These are phyloP conservation scores for Tricharina praecox DNA, from an alignment of 495 filamentous ascomycete genomes.

Conservation along the genomic window DNA sequence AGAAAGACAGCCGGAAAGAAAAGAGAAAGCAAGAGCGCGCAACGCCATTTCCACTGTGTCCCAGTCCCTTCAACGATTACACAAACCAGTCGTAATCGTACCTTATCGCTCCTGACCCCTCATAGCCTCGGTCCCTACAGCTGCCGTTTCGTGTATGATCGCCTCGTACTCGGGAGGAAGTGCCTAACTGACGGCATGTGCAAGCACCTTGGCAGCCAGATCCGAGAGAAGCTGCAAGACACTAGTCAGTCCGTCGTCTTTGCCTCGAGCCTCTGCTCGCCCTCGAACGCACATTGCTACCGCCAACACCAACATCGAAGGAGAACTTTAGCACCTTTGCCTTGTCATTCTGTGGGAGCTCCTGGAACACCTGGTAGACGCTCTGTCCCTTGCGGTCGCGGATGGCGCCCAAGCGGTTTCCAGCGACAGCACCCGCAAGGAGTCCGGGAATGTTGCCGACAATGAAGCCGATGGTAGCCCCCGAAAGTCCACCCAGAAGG, in stretches of 20 bases:
- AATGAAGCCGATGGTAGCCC: conserved; percentile 86
- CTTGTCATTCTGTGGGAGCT: conserved; percentile 65
- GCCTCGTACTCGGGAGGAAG: too few species aligned
- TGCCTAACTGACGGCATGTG: conserved; percentile 22
- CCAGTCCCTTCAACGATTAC: too few species aligned
- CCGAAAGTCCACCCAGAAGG: conserved; percentile 67
- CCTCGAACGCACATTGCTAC: background rate
- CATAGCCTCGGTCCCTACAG: too few species aligned
- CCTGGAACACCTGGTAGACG: conserved; percentile 80
- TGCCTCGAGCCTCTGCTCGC: background rate
- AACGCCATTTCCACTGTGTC: too few species aligned
- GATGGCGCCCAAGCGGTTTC: conserved; percentile 74
- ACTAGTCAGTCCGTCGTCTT: conserved; percentile 12
- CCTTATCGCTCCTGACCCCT: too few species aligned
- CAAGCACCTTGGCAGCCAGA: conserved; percentile 22
- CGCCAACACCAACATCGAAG: conserved; percentile 6
- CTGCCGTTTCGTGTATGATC: too few species aligned
- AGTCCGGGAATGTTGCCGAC: conserved; percentile 79
- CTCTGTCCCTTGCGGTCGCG: conserved; percentile 84
- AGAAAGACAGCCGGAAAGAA: too few species aligned
- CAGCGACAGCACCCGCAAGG: conserved; percentile 79
- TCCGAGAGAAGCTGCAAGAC: conserved; percentile 20
- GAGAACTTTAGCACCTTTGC: conserved; percentile 38
- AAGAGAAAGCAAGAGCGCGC: too few species aligned
- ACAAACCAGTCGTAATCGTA: too few species aligned